Percentiles rank a stretch among this genome's conserved stretches.
phyloP scores from a whole-genome alignment of 768 basidiomycete genomes.

The Boletus subcaerulescens region DNA sequence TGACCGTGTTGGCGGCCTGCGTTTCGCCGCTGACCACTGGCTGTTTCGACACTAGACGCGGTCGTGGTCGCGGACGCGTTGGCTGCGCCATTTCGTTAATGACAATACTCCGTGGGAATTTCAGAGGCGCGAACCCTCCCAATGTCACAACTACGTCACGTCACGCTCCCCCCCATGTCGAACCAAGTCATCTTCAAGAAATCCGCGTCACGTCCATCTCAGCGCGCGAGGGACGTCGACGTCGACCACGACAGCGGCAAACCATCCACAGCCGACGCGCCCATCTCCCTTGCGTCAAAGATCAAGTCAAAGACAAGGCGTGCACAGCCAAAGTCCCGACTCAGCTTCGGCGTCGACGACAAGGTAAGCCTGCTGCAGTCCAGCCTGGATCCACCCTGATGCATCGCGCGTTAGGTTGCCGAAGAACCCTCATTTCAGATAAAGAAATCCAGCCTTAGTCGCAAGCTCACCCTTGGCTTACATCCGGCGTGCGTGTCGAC shows the following conservation, averaged over 20 bases:
- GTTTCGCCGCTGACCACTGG: slow-evolving; percentile 2
- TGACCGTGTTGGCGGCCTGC: slow-evolving; percentile 12
- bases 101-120: slow-evolving; percentile 29
- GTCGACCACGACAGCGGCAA: slow-evolving; percentile 29
- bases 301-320: slow-evolving; percentile 72
- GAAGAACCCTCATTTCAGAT: slow-evolving; percentile 69
- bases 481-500: slow-evolving; percentile 45
- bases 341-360: slow-evolving; percentile 75
- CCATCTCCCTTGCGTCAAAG: slow-evolving; percentile 59
- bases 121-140: background rate
- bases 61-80: slow-evolving; percentile 50
- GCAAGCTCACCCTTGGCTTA: slow-evolving; percentile 55
- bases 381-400: slow-evolving; percentile 11
- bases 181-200: slow-evolving; percentile 42
- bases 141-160: slow-evolving; percentile 25
- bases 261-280: slow-evolving; percentile 36
- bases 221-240: slow-evolving; percentile 39
- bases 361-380: slow-evolving; percentile 47
- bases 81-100: slow-evolving; percentile 20
- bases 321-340: slow-evolving; percentile 57
- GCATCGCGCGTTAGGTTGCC: slow-evolving; percentile 45
- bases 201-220: slow-evolving; percentile 38
- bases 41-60: slow-evolving; percentile 40
- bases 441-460: slow-evolving; percentile 77
- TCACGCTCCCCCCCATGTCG: slow-evolving; percentile 20